Conservation (phyloP, 2,329 filamentous ascomycete genomes). For the Trichoderma sp. region DNA sequence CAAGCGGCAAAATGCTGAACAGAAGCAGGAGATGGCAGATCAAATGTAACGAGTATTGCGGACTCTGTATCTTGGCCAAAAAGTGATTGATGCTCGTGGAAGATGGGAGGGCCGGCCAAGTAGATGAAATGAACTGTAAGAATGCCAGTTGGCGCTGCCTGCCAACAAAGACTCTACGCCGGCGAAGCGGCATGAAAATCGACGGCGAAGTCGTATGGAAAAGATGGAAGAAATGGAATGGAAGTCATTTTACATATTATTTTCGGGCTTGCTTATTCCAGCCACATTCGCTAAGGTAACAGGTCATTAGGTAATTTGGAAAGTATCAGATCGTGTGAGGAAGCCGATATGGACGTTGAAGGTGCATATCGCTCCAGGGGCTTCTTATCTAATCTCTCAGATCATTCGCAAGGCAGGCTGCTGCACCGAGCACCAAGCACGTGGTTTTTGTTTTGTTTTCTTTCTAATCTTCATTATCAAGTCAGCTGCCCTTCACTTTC, state of each 20-base stretch:
- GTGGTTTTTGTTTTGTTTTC: not conserved
- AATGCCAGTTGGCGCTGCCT: not conserved
- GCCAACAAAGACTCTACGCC: not conserved
- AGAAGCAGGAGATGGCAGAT: not conserved
- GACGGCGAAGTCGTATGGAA: not conserved
- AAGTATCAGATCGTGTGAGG: not conserved
- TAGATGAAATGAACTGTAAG: not conserved
- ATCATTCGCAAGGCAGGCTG: not conserved
- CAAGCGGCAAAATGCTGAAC: not conserved
- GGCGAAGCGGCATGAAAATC: not conserved
- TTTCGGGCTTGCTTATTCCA: not conserved
- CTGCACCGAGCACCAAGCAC: not conserved
- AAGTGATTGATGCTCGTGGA: conserved; percentile 4
- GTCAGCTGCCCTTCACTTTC: not conserved
- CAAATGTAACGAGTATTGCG: not conserved
- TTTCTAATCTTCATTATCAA: not conserved
- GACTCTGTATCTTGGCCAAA: not conserved
- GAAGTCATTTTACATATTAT: no score
- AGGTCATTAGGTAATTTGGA: not conserved
- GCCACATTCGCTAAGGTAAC: not conserved
- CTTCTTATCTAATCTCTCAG: conserved; percentile 3
- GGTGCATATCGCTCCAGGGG: not conserved
- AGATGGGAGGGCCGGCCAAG: conserved; percentile 9
- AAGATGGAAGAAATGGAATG: not conserved
- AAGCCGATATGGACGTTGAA: not conserved